These are phyloP conservation scores for Sphagnurus paluster DNA, from an alignment of 1,284 basidiomycete genomes.

Conservation along the genomic window DNA sequence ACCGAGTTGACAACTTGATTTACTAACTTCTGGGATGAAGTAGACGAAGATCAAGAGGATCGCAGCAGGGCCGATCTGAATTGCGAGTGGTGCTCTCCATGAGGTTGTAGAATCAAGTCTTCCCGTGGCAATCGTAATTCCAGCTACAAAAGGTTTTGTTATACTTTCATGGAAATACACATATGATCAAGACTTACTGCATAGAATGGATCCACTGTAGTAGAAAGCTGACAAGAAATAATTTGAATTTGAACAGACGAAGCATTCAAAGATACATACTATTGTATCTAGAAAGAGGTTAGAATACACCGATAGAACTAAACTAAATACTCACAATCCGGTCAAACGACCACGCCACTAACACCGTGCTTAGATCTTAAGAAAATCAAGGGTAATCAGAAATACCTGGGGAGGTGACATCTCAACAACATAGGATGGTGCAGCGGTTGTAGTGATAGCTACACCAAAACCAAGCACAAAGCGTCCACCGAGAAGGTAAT, in stretches of 20 bases:
- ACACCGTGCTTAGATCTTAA: not conserved
- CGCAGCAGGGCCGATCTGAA: constrained; percentile 52
- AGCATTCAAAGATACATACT: constrained; percentile 23
- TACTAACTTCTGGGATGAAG: constrained; percentile 48
- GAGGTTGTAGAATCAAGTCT: constrained; percentile 38
- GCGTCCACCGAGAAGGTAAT: constrained; percentile 45
- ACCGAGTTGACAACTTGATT: not conserved
- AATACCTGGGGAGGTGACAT: constrained; percentile 57
- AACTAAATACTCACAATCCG: constrained; percentile 38
- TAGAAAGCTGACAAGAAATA: constrained; percentile 37
- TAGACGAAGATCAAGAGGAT: constrained; percentile 42
- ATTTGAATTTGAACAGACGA: not conserved
- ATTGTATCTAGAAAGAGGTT: constrained; percentile 30
- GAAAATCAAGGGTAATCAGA: not conserved
- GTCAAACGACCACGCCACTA: constrained; percentile 60
- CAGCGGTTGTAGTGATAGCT: constrained; percentile 48
- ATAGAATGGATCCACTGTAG: constrained; percentile 43
- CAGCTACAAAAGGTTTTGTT: constrained; percentile 29
- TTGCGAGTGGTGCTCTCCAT: constrained; percentile 50
- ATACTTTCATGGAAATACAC: constrained; percentile 7
- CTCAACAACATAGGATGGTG: constrained; percentile 49
- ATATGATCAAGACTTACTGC: constrained; percentile 30
- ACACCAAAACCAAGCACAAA: constrained; percentile 54
- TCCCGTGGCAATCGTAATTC: constrained; percentile 48
- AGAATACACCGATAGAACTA: not conserved